Base-by-base conservation (phyloP, 495 filamentous ascomycete species). In the Podospora pseudoanserina region DNA sequence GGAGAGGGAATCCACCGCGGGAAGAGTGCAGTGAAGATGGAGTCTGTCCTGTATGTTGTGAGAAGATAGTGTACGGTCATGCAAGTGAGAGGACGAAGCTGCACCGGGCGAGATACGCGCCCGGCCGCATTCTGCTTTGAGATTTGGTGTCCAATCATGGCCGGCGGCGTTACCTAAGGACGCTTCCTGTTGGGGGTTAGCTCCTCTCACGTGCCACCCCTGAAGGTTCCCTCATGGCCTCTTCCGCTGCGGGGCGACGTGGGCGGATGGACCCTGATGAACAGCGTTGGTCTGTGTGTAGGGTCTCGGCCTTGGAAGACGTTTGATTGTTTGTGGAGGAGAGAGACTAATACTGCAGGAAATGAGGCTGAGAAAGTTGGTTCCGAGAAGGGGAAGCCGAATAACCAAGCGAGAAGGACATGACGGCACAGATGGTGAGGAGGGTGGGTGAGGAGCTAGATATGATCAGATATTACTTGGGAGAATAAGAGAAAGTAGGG, bases 211-310 rank as follows among this genome's bases (percentile, higher is more conserved):
- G 60, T 62, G 60, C 39, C 23, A 32, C 60, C 23, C 30, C 60
- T 34, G 60, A 28, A 62, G 4, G 30, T 32, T 7, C 30, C 30
- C 23, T 23, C 30, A 32, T 32, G 27, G 30, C 30, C 5, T n/a
- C 60, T 34, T 62, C 30, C 60, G 23, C 18, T 28, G 60, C 60
- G 60, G 60, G 60, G 26, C 60, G 18, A 15, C 60, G 60, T 27
- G 60, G 60, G 56, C 5, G 39, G 39, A 49, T 49, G 39, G 39
- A 49, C 39, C 39, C 39, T 49, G 39, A 49, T 18, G 39, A 49
- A 49, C 15, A 49, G 39, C 7, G 2, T 49, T 49, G 39, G 39
- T 49, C 39, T 13, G 39, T 13, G 39, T 49, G 7, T 49, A 58
- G 23, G 55, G 55, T 58, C 55, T 58, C 18, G 55, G 19, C 55